Base-by-base conservation (phyloP, 1,139 yeast species). In the Saccharomycopsis crataegensis region DNA sequence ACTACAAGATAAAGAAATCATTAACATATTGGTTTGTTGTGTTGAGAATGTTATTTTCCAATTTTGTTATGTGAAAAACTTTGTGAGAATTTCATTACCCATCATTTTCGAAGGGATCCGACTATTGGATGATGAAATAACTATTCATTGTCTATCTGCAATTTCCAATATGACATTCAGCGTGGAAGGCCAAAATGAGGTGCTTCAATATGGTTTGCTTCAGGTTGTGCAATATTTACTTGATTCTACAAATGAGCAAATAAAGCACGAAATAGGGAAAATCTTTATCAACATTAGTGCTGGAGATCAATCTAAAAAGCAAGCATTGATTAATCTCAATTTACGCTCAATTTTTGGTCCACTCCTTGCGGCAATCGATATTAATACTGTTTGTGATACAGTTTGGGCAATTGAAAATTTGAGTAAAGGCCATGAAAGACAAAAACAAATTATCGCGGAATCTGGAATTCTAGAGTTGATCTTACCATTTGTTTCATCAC, bases 1-100 rank as follows among this genome's bases (percentile, higher is more conserved):
- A 31, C 47, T 14, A 6, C 31, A 51, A 8, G 53, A 56, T 38
- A 50, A 33, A 11, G 52, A 49, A 17, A 48, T 56, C 11, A 47
- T 49, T 44, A 48, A 49, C 34, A 45, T 44, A n/a, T 53, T 56
- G 41, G 58, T 56, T 16, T 56, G 57, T 32, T 56, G 58, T 45
- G 51, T 56, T 11, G 58, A 56, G 45, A 56, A 56, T 44, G 58
- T 56, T 6, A 56, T 56, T 31, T 56, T 54, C 33, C 58, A 53
- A 17, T 56, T 56, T 45, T 56, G 58, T 44, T 54, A 54, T 42
- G 58, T 56, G 16, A 56, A 56, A 43, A 54, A 56, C 43, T 56
- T 56, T 49, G 57, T 56, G n/a, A 28, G 57, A 41, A 45, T 56
- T 28, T 49, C 55, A n/a, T 48, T 56, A 16, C 58, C 58, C 3